Evolutionary conservation across 352 stramenopile species (phyloP).

Genomic region (Globisporangium parvum): DNA sequence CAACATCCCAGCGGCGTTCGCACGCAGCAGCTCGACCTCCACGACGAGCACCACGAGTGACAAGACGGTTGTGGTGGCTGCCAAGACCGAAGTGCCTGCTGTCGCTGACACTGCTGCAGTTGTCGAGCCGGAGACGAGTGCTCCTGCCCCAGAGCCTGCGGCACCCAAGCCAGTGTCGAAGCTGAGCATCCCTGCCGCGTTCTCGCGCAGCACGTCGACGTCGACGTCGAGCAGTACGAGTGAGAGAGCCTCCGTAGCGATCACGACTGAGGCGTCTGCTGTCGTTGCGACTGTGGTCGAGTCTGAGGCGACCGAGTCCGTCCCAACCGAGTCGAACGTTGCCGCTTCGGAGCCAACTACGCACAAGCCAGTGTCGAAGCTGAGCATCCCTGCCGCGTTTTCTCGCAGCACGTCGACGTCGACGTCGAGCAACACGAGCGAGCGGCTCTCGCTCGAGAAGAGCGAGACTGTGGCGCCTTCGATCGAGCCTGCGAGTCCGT

Average conservation of each 20-base stretch:
- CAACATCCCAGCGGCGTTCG: constrained; percentile 41
- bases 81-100: neutral
- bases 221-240: too few species aligned
- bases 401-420: constrained; percentile 27
- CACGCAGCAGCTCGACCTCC: constrained; percentile 21
- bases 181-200: too few species aligned
- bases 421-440: constrained; percentile 25
- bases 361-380: constrained; percentile 54
- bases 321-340: too few species aligned
- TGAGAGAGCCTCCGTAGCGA: too few species aligned
- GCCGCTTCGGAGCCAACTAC: constrained; percentile 3
- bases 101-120: neutral
- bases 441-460: constrained; percentile 6
- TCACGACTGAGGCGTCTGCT: too few species aligned
- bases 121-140: neutral
- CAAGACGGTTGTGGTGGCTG: too few species aligned
- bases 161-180: too few species aligned
- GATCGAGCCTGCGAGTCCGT: constrained; percentile 2
- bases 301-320: neutral
- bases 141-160: too few species aligned
- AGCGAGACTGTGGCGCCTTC: neutral
- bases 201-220: too few species aligned
- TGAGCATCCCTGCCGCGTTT: constrained; percentile 48
- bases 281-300: neutral
- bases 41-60: constrained; percentile 24